phyloP scores from a whole-genome alignment of 2,329 filamentous ascomycete genomes.

The Pseudohalonectria lignicola region DNA sequence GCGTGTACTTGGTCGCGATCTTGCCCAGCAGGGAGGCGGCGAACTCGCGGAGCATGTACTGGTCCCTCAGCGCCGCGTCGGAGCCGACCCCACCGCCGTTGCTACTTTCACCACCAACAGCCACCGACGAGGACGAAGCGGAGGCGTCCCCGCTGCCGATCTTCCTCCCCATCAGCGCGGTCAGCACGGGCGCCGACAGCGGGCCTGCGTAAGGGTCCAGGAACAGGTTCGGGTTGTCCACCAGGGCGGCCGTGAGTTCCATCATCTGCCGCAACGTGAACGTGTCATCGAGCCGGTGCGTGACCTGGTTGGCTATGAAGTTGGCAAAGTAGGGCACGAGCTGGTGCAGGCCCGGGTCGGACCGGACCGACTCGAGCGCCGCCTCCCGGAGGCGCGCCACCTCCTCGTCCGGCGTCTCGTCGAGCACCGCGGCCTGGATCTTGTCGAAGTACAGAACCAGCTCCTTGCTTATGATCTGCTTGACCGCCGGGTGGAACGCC shows the following conservation, averaged over 20 bases:
- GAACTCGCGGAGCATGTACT: conserved; percentile 76
- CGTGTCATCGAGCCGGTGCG: conserved; percentile 80
- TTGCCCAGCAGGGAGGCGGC: conserved; percentile 71
- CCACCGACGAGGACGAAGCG: no score
- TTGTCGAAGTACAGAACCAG: conserved; percentile 96
- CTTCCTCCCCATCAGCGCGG: conserved; percentile 77
- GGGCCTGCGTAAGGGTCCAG: conserved; percentile 49
- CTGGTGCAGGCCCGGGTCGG: conserved; percentile 89
- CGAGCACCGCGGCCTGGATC: conserved; percentile 77
- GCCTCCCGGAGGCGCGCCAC: conserved; percentile 64
- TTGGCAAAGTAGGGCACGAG: conserved; percentile 93
- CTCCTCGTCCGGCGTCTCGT: conserved; percentile 76
- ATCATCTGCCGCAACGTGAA: conserved; percentile 89
- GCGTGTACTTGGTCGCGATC: conserved; percentile 71
- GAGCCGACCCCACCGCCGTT: conserved; percentile 38
- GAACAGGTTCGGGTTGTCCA: conserved; percentile 75
- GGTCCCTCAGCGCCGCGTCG: conserved; percentile 38
- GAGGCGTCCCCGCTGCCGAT: conserved; percentile 37
- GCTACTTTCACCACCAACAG: background rate
- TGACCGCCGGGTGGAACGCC: conserved; percentile 79
- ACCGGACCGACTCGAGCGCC: conserved; percentile 72
- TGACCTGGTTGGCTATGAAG: conserved; percentile 92
- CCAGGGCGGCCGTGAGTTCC: conserved; percentile 74
- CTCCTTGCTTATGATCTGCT: conserved; percentile 93
- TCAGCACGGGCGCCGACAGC: conserved; percentile 79